A percentile compares a stretch with the other conserved stretches of the same genome.
Conservation (phyloP, 768 basidiomycete species). For the Lanmaoa pseudosensibilis region DNA sequence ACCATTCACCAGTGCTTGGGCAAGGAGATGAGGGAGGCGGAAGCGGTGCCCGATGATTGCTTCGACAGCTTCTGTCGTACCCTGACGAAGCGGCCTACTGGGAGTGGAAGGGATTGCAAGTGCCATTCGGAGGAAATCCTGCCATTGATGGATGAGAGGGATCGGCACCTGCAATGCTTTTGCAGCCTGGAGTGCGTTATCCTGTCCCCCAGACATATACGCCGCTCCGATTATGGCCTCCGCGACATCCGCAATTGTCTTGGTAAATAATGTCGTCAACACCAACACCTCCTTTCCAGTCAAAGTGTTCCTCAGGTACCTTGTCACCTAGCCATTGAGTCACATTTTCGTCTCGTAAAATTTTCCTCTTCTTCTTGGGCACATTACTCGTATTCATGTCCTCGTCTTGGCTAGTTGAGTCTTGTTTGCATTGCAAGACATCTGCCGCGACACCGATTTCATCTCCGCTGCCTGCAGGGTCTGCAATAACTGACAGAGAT, state of each 20-base stretch:
- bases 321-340: constrained; percentile 75
- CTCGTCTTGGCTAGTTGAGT: constrained; percentile 14
- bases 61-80: constrained; percentile 58
- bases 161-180: constrained; percentile 68
- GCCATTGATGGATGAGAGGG: constrained; percentile 64
- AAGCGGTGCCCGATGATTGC: constrained; percentile 63
- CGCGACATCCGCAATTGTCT: constrained; percentile 82
- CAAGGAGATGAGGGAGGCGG: constrained; percentile 59
- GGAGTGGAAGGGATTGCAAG: constrained; percentile 44
- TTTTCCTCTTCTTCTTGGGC: constrained; percentile 44
- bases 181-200: constrained; percentile 60
- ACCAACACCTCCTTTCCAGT: neutral
- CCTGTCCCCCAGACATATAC: constrained; percentile 70
- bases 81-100: constrained; percentile 45
- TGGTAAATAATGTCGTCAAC: constrained; percentile 15
- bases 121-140: constrained; percentile 59
- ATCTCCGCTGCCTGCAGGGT: constrained; percentile 33
- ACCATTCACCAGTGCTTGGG: constrained; percentile 66
- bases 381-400: constrained; percentile 4
- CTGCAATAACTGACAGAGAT: constrained; percentile 11
- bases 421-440: constrained; percentile 9
- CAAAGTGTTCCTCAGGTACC: constrained; percentile 38
- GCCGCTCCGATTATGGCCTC: constrained; percentile 86
- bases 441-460: constrained; percentile 20
- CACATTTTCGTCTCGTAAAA: constrained; percentile 40